Evolutionary conservation across 1,284 basidiomycete species (phyloP), one percentile per base, ranked within the genome.

Genomic region (Apiotrichum sp.): DNA sequence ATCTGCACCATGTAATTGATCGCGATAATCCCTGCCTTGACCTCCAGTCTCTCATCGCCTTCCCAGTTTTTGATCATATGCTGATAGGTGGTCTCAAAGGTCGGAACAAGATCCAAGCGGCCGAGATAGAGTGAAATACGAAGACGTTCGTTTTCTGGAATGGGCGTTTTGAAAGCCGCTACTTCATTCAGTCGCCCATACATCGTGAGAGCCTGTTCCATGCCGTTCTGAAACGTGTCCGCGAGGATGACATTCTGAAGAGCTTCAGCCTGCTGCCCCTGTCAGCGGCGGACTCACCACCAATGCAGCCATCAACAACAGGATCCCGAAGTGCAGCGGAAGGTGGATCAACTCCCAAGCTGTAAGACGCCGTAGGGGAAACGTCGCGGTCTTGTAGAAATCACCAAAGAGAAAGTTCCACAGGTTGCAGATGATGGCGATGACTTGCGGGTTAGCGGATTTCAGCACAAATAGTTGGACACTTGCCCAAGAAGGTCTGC

Each of bases 381-480:
- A 50, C 10, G 44, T 46, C 31, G 53, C 59, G 4, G 50, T 22
- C n/a, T 52, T 58, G 29, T 57, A 39, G 50, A 65, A 65, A 13
- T 58, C 47, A 2, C 52, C 40, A 46, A 66, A 68, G 6, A 70
- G 58, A 61, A 68, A 67, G 3, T 39, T 42, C 57, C 63, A 70
- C 1, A 67, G 55, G 5, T 63, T 14, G 56, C 56, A 64, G 45
- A 70, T 59, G 57, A 67, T 62, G 8, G 44, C 29, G 44, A 70
- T 64, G 6, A 33, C 51, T 52, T 7, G 7, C 36, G 8, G 36
- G 36, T 38, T 38, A 38, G 31, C 10, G 3, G 3, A 22, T 22
- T 22, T 22, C 22, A 22, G 22, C 22, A 22, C 22, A 22, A 22
- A 22, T 22, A 22, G 22, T 6, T 22, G 22, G 22, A 22, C 22